Evolutionary conservation across 2,329 filamentous ascomycete species (phyloP), one percentile per base, ranked within the genome.

Genomic region (Aschersonia sp.): DNA sequence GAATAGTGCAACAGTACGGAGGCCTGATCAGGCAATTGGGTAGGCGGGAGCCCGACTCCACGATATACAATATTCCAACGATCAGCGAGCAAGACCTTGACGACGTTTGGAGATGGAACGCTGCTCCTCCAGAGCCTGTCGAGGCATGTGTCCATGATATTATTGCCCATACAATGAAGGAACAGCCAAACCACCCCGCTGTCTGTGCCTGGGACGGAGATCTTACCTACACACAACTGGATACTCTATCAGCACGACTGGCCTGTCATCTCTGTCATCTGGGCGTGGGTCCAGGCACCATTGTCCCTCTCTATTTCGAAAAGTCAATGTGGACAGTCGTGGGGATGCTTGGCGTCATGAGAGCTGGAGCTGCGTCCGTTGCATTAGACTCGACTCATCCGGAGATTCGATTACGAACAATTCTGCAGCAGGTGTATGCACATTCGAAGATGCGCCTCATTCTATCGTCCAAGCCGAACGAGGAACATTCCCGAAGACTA

Each of bases 131-230:
- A n/a, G 38, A 40, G 45, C 41, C 48, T 4, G 45, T 52, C 7
- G 20, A 45, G 10, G 40, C 31, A 20, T 46, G 46, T 30, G 49
- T 52, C 4, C 51, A 52, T 44, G 48, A 52, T 5, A 31, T 52
- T 9, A 44, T 52, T 20, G 29, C 5, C 4, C 30, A 12, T 4
- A 38, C n/a, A 6, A 40, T 30, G 5, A 29, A n/a, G 29, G 31
- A 38, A 28, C 45, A 45, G 10, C 51, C 51, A 10, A 29, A 48
- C n/a, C 50, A 50, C 28, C 45, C 44, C 9, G 52, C 52, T 4
- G 38, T 53, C 10, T 48, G 45, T 28, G 47, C 53, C 5, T 54
- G 53, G 53, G 57, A 72, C 71, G 47, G 74, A 68, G 57, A 64
- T 63, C 51, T 65, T 65, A 48, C 55, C 61, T 30, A 65, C 47